These are phyloP conservation scores for Periconia sp. DNA, from an alignment of 2,329 filamentous ascomycete genomes.

Conservation along the genomic window DNA sequence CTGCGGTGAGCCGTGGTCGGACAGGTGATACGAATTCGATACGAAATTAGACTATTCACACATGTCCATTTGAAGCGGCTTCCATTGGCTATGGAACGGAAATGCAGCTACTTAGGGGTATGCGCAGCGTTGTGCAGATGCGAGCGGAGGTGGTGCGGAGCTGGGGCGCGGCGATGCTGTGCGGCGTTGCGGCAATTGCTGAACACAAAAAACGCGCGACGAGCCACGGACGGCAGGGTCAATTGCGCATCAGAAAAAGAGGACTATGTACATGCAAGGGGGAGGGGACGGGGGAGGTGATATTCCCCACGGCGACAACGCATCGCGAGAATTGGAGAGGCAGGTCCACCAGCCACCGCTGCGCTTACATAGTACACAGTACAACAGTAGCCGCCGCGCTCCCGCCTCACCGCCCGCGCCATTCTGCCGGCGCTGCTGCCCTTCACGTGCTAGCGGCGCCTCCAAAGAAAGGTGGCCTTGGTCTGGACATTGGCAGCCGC, in stretches of 20 bases:
- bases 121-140: too few species aligned
- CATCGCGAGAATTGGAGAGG: conserved; percentile 8
- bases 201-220: conserved; percentile 3
- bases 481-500: not conserved
- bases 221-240: too few species aligned
- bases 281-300: conserved; percentile 12
- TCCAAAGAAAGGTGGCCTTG: too few species aligned
- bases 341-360: conserved; percentile 1
- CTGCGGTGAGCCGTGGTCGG: not conserved
- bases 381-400: not conserved
- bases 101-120: conserved; percentile 6
- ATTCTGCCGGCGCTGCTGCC: not conserved
- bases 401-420: not conserved
- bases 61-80: not conserved
- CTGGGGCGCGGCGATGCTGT: conserved; percentile 1
- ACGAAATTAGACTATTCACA: conserved; percentile 7
- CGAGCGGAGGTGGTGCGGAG: conserved; percentile 1
- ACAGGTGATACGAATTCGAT: not conserved
- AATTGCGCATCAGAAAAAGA: conserved; percentile 2
- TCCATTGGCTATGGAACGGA: conserved; percentile 3
- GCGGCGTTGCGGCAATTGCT: not conserved
- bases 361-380: not conserved
- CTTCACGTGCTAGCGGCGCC: not conserved
- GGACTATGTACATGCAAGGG: conserved; percentile 13
- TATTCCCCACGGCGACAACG: conserved; percentile 7